Base-by-base conservation (phyloP, 352 stramenopile species). In the Aphanomyces cochlioides region DNA sequence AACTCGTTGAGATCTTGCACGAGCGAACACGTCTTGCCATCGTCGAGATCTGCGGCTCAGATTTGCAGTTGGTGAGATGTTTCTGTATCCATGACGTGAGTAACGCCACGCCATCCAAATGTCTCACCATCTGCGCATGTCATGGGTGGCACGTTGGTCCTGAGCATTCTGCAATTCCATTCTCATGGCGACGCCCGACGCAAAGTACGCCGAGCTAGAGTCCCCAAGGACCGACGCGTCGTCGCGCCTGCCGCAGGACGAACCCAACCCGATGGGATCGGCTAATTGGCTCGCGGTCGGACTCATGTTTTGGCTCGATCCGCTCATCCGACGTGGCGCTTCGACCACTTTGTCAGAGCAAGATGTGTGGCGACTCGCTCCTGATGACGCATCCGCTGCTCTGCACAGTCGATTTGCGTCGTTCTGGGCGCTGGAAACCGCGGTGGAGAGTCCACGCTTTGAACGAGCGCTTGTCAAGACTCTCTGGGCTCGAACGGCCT, bases 291-390 rank as follows among this genome's bases (percentile, higher is more conserved):
- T 88, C 41, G 82, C 77, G 17, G 60, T 81, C 56, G 74, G 79
- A 39, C 84, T 78, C 21, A 75, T 89, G 28, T 84, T 73, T 74
- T 89, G 82, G 82, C 47, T 89, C 36, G 74, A 83, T 38, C 74
- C 75, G 38, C 58, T 89, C 36, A 74, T 89, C 6, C 21, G 36
- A 38, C 67, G 69, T 5, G 82, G 79, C 1, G 79, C 79, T 50
- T 69, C 70, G 15, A 15, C 54, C 4, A 74, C 80, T 36, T 67
- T 89, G 36, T 59, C 76, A 15, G 75, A 83, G 19, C 17, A 66
- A 2, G 66, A 56, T 6, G 79, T 86, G 13, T 88, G 78, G 78
- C 73, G 75, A 7, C 56, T 89, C 19, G 77, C 79, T 3, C 34
- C 72, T n/a, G 60, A 56, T 12, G 81, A 89, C 59, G 73, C 79